Evolutionary conservation across 2,329 filamentous ascomycete genomes (phyloP).

Genomic region (Akanthomyces lecanii): DNA sequence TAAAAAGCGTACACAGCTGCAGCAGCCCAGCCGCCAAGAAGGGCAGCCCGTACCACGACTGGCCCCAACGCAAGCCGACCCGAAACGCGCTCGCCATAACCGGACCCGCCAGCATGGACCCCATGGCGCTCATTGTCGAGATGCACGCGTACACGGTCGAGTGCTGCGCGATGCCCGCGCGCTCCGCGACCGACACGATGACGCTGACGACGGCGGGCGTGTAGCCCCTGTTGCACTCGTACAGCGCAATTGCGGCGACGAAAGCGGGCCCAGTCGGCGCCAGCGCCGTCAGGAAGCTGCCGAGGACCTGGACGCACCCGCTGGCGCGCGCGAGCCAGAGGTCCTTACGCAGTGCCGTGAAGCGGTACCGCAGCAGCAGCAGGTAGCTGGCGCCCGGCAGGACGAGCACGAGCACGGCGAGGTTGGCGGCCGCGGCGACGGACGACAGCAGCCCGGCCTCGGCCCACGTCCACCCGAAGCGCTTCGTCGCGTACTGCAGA

Average conservation of each 20-base stretch:
- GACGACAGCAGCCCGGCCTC: conserved; percentile 13
- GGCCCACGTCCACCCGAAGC: conserved; percentile 16
- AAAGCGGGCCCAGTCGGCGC: conserved; percentile 1
- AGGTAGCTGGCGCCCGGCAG: conserved; percentile 9
- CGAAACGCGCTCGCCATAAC: conserved; percentile 13
- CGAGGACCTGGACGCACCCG: conserved; percentile 5
- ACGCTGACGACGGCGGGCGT: conserved; percentile 10
- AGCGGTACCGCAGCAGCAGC: not conserved
- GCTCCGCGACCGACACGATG: not conserved
- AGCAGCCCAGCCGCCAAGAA: conserved; percentile 11
- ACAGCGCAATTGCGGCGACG: conserved; percentile 1
- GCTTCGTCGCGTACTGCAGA: conserved; percentile 15
- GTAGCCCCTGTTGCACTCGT: conserved; percentile 10
- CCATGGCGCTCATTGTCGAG: not conserved
- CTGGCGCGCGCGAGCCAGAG: conserved; percentile 15
- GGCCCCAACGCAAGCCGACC: conserved; percentile 9
- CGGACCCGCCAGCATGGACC: conserved; percentile 2
- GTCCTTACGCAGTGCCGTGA: conserved; percentile 11
- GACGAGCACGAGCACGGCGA: conserved; percentile 4
- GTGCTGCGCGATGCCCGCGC: conserved; percentile 1
- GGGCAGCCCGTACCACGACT: conserved; percentile 14
- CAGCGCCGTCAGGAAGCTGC: conserved; percentile 14
- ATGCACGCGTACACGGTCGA: conserved; percentile 8
- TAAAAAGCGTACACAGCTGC: conserved; percentile 3
- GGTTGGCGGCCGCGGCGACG: conserved; percentile 1